A percentile compares a stretch with the other conserved stretches of the same genome.
phyloP scores from a whole-genome alignment of 2,329 filamentous ascomycete genomes.

The Colletotrichum lentis region DNA sequence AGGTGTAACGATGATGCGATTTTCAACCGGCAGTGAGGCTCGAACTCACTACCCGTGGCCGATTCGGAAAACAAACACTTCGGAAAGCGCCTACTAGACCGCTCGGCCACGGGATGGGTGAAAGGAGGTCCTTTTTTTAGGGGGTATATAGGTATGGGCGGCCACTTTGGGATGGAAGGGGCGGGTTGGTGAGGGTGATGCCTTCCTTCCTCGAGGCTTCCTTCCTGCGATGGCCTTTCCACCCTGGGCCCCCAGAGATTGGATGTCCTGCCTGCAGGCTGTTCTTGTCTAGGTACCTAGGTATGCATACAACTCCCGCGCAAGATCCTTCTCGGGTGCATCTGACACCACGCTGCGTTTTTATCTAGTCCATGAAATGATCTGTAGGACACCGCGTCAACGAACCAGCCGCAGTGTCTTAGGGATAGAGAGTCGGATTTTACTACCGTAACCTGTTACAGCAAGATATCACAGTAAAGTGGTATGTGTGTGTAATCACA shows the following conservation, averaged over 20 bases:
- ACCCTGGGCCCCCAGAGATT: not conserved
- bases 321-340: no score
- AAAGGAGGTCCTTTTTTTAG: not conserved
- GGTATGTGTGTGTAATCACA: no score
- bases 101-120: constrained; percentile 7
- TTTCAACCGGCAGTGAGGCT: constrained; percentile 17
- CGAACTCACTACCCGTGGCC: constrained; percentile 25
- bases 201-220: not conserved
- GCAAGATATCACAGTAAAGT: no score
- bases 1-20: constrained; percentile 27
- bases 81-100: constrained; percentile 14
- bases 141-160: not conserved
- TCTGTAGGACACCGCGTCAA: no score
- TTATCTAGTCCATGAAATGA: no score
- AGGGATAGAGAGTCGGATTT: no score
- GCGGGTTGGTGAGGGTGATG: not conserved
- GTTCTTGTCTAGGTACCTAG: no score
- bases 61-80: constrained; percentile 3
- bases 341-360: no score
- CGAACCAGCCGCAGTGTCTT: no score
- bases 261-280: no score
- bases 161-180: not conserved
- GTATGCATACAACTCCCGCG: not conserved
- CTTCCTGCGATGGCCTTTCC: not conserved
- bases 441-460: no score